Evolutionary conservation across 148 eudicot species (phyloP), one percentile per base, ranked within the genome.

Genomic region (Cornus kousa): DNA sequence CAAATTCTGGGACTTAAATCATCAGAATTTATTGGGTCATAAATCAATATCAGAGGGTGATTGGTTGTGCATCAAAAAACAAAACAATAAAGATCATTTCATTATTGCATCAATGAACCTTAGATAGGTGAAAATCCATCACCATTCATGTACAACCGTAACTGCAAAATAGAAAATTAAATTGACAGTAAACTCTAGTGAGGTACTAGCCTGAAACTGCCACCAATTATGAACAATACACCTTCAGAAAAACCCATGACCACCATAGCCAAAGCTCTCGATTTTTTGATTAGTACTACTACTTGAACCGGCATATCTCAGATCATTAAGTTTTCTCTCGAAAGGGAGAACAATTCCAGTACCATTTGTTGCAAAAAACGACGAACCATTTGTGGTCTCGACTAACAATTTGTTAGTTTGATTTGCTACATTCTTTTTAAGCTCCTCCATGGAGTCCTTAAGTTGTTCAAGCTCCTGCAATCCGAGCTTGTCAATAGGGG

Each of bases 371-470:
- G 20, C 10, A 37, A 79, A 68, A 39, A 73, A 68, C 7, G 83
- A 48, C 5, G 78, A 62, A 11, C 78, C 22, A 33, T 78, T 24
- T 3, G 39, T 78, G 4, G 35, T 40, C 55, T 82, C 83, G 4
- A 78, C 68, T 74, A 86, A 76, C 16, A 81, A 19, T 33, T 80
- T 80, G 35, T 73, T 65, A 8, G 86, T 77, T 22, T 86, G 89
- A 68, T 80, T 62, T 0, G 80, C 23, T 35, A 82, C 77, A 22
- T 66, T 88, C 64, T 77, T 88, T 83, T 90, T 90, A 70, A 90
- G 88, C 71, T 87, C 91, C 9, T 87, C 81, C 86, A 89, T 74
- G 17, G 92, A 87, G 57, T 89, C 89, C 78, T 79, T 79, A 39
- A 89, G 74, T 24, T 79, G 77, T 65, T 79, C 82, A 19, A 89